Conservation (phyloP, 345 rosid species). For the Orychophragmus violaceus region DNA sequence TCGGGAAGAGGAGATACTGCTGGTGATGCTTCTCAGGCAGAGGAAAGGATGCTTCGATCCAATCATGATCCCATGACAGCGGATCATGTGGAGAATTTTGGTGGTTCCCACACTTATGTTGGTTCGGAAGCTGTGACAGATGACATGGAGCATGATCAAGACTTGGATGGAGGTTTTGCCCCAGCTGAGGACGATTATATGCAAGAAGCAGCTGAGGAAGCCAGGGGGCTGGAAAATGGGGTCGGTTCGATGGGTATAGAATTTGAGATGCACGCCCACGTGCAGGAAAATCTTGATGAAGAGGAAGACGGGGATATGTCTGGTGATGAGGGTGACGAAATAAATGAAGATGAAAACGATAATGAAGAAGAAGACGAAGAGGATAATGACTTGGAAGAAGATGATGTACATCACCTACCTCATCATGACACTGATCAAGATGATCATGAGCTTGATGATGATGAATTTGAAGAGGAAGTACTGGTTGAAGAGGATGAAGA, state of each 20-base stretch:
- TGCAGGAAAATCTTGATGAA: slow-evolving; percentile 74
- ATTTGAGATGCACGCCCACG: slow-evolving; percentile 73
- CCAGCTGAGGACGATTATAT: slow-evolving; percentile 76
- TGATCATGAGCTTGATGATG: slow-evolving; percentile 97
- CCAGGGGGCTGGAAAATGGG: slow-evolving; percentile 65
- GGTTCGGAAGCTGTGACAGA: slow-evolving; percentile 81
- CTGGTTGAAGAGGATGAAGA: slow-evolving; percentile 92
- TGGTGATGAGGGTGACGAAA: slow-evolving; percentile 73
- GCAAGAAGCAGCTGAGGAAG: slow-evolving; percentile 83
- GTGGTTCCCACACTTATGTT: slow-evolving; percentile 49
- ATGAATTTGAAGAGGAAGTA: slow-evolving; percentile 85
- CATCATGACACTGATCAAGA: slow-evolving; percentile 93
- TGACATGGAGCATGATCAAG: slow-evolving; percentile 96
- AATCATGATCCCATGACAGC: slow-evolving; percentile 51
- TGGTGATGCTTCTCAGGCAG: slow-evolving; percentile 50
- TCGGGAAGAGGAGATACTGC: slow-evolving; percentile 47
- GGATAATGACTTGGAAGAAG: slow-evolving; percentile 79
- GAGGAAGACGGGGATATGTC: slow-evolving; percentile 89
- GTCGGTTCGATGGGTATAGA: slow-evolving; percentile 61
- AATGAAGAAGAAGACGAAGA: slow-evolving; percentile 86
- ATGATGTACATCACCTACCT: slow-evolving; percentile 80
- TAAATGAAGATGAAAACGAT: slow-evolving; percentile 67
- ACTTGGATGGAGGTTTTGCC: slow-evolving; percentile 69
- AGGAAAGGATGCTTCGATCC: slow-evolving; percentile 50
- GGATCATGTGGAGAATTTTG: slow-evolving; percentile 47